Evolutionary conservation across 2,329 filamentous ascomycete species (phyloP).

Genomic region (Fusarium solani-melongenae): DNA sequence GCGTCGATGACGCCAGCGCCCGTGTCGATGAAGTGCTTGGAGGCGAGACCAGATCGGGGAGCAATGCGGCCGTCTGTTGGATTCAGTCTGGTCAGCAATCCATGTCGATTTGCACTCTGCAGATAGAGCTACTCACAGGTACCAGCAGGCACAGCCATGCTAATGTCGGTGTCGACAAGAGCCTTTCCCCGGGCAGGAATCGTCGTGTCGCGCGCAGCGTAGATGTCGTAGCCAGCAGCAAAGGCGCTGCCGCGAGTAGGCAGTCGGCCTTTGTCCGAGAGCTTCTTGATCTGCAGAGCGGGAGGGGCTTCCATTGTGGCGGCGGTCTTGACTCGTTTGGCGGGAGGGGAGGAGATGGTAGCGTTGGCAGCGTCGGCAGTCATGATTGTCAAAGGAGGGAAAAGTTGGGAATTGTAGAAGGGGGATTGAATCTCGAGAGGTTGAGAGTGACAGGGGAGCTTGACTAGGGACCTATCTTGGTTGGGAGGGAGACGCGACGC

Average conservation of each 20-base stretch:
- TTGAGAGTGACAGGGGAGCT: not conserved
- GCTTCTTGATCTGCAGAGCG: constrained; percentile 88
- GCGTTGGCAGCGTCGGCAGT: constrained; percentile 38
- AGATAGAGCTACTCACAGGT: constrained; percentile 74
- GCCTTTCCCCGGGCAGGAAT: constrained; percentile 87
- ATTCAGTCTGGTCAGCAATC: not conserved
- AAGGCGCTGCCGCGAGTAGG: constrained; percentile 91
- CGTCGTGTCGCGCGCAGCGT: constrained; percentile 77
- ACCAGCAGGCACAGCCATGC: constrained; percentile 88
- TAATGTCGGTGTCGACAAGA: constrained; percentile 89
- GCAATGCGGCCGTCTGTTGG: constrained; percentile 84
- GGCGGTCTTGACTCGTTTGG: constrained; percentile 81
- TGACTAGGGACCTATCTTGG: constrained; percentile 13
- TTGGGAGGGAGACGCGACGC: constrained; percentile 44
- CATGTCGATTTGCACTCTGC: not conserved
- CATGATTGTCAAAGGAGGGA: constrained; percentile 19
- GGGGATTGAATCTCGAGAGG: constrained; percentile 37
- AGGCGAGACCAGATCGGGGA: constrained; percentile 88
- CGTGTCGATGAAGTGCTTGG: constrained; percentile 96
- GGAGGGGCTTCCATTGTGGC: constrained; percentile 58
- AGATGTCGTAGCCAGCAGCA: constrained; percentile 94
- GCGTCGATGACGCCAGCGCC: constrained; percentile 98
- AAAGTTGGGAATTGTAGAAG: constrained; percentile 16
- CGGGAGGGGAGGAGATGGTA: constrained; percentile 76
- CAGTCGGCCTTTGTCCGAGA: constrained; percentile 80